phyloP scores from a whole-genome alignment of 345 rosid species.

The Reutealis trisperma region DNA sequence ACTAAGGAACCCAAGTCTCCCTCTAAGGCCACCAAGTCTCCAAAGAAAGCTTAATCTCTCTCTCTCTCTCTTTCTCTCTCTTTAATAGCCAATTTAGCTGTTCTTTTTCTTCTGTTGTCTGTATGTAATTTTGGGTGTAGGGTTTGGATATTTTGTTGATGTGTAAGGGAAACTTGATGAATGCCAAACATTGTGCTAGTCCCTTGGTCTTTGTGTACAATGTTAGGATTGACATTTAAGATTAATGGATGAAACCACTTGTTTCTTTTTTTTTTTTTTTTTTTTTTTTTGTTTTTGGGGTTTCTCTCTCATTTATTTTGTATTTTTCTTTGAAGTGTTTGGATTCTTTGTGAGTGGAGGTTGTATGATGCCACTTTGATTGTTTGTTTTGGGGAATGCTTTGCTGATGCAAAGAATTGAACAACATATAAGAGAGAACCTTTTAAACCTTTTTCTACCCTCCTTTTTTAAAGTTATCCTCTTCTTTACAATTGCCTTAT shows the following conservation, averaged over 20 bases:
- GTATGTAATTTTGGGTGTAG: not conserved
- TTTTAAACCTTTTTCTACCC: too few relatives aligned
- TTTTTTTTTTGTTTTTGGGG: too few relatives aligned
- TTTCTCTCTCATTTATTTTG: too few relatives aligned
- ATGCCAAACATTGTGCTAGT: not conserved
- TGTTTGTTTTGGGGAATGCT: too few relatives aligned
- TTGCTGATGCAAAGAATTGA: too few relatives aligned
- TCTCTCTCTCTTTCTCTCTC: too few relatives aligned
- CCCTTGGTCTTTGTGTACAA: not conserved
- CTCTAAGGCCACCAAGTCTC: conserved; percentile 65
- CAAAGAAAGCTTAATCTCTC: conserved; percentile 49
- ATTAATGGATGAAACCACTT: not conserved
- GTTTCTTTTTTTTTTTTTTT: not conserved
- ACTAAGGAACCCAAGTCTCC: conserved; percentile 61
- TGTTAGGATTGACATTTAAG: not conserved
- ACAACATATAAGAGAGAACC: too few relatives aligned
- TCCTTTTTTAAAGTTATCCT: too few relatives aligned
- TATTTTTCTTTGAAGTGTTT: too few relatives aligned
- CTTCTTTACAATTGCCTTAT: too few relatives aligned
- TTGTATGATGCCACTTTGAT: too few relatives aligned
- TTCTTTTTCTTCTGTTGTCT: not conserved
- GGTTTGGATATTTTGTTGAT: not conserved
- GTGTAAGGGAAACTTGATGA: not conserved
- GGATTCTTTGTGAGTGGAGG: too few relatives aligned
- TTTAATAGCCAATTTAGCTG: not conserved